Percentiles rank a stretch among this genome's conserved stretches.
Evolutionary conservation across 2,329 filamentous ascomycete species (phyloP).

Genomic region (Grosmannia penicillata): DNA sequence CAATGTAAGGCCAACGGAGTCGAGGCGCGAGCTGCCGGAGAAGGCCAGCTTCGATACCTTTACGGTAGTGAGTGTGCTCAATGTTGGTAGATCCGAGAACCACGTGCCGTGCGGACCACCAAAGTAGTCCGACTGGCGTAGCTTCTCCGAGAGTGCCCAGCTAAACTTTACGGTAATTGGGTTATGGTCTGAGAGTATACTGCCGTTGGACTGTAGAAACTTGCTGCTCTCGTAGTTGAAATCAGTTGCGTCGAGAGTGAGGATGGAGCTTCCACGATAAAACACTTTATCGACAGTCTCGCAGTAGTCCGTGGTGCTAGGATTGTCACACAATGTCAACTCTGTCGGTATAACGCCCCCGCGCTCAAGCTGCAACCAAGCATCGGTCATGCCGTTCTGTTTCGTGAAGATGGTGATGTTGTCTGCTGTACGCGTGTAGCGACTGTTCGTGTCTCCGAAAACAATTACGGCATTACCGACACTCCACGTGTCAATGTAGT

Average conservation of each 20-base stretch:
- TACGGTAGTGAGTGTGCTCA: conserved; percentile 15
- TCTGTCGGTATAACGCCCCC: conserved; percentile 28
- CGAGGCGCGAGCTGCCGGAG: conserved; percentile 31
- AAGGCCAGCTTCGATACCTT: conserved; percentile 26
- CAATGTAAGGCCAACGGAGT: conserved; percentile 32
- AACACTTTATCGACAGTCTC: conserved; percentile 56
- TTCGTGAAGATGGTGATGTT: conserved; percentile 33
- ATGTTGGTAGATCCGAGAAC: conserved; percentile 37
- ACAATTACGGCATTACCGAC: conserved; percentile 46
- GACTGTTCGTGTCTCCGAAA: conserved; percentile 50
- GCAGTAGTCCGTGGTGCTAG: conserved; percentile 35
- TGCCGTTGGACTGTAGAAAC: conserved; percentile 43
- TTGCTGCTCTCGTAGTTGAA: conserved; percentile 39
- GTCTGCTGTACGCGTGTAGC: conserved; percentile 43
- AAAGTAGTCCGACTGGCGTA: conserved; percentile 29
- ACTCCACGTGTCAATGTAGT: conserved; percentile 40
- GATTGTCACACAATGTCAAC: conserved; percentile 40
- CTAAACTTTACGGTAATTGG: conserved; percentile 42
- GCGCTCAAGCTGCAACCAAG: conserved; percentile 42
- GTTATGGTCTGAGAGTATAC: conserved; percentile 49
- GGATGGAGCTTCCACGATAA: conserved; percentile 34
- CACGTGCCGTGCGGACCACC: conserved; percentile 35
- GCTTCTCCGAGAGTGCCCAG: conserved; percentile 21
- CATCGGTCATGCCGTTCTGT: conserved; percentile 38
- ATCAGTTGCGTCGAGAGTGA: conserved; percentile 29